Conservation (phyloP, 2,329 filamentous ascomycete genomes). For the Microcyclosporella mali region DNA sequence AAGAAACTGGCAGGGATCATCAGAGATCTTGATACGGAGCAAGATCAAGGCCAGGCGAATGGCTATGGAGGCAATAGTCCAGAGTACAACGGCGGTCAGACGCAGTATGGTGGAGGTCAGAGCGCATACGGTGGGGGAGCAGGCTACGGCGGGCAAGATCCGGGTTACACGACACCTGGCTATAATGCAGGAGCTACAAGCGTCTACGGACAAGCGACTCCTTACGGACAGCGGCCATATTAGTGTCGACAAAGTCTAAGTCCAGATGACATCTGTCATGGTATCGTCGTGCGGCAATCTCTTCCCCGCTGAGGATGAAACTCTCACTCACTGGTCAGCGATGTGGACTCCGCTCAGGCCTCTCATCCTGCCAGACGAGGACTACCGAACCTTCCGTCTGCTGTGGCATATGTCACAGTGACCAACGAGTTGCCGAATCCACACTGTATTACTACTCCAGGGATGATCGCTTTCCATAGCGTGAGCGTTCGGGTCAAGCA, state of each 20-base stretch:
- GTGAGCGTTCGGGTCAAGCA: no score
- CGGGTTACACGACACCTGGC: slow-evolving; percentile 60
- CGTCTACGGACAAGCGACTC: slow-evolving; percentile 52
- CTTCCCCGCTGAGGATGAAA: no score
- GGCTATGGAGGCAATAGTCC: slow-evolving; percentile 48
- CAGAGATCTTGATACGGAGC: slow-evolving; percentile 54
- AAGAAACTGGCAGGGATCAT: slow-evolving; percentile 82
- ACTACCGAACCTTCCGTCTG: no score
- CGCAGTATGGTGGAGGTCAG: slow-evolving; percentile 57
- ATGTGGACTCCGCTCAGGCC: no score
- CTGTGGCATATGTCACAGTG: no score
- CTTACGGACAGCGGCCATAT: slow-evolving; percentile 19
- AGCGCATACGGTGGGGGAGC: slow-evolving; percentile 51
- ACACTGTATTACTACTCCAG: no score
- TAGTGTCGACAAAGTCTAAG: background rate
- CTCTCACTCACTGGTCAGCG: no score
- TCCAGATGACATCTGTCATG: no score
- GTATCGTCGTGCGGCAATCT: no score
- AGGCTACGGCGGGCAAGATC: slow-evolving; percentile 16
- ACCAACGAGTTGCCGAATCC: no score
- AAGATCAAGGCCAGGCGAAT: slow-evolving; percentile 45
- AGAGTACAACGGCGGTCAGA: slow-evolving; percentile 53
- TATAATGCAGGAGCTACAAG: slow-evolving; percentile 48
- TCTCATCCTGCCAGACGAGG: no score
- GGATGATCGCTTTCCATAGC: no score